These are phyloP conservation scores for Fraxinus albicans DNA, from an alignment of 305 asterid species.

Conservation along the genomic window DNA sequence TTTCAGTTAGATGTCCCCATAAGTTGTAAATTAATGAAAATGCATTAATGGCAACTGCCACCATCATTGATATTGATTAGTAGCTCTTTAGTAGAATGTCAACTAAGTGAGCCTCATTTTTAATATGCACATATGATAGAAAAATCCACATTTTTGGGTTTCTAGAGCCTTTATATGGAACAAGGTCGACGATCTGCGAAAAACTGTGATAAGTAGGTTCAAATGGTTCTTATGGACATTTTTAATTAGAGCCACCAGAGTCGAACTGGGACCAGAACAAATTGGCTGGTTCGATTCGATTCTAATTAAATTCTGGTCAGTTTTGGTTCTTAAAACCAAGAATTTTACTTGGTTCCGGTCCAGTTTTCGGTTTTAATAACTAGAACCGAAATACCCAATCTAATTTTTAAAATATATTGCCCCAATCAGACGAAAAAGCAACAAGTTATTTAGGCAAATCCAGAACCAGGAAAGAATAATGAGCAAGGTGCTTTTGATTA, in stretches of 20 bases:
- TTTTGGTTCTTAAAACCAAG: background rate
- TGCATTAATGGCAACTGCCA: background rate
- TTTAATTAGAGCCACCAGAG: background rate
- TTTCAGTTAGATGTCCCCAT: background rate
- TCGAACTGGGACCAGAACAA: background rate
- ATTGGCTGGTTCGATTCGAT: background rate
- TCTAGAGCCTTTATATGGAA: background rate
- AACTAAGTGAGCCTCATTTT: background rate
- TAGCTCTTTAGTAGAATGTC: background rate
- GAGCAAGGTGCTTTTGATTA: background rate
- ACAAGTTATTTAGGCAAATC: background rate
- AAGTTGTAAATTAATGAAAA: background rate
- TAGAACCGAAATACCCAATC: background rate
- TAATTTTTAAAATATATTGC: background rate
- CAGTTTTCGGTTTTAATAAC: background rate
- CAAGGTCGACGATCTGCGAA: background rate
- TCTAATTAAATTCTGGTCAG: background rate
- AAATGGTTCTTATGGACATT: background rate
- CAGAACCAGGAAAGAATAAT: background rate
- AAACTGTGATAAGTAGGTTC: background rate
- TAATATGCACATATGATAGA: background rate
- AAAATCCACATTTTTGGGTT: background rate
- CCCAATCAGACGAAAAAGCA: background rate
- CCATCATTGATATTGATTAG: background rate
- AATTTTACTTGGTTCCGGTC: background rate